Percentiles rank a stretch among this genome's conserved stretches.
These are phyloP conservation scores for Quercus gilva DNA, from an alignment of 306 rosid genomes.

Conservation along the genomic window DNA sequence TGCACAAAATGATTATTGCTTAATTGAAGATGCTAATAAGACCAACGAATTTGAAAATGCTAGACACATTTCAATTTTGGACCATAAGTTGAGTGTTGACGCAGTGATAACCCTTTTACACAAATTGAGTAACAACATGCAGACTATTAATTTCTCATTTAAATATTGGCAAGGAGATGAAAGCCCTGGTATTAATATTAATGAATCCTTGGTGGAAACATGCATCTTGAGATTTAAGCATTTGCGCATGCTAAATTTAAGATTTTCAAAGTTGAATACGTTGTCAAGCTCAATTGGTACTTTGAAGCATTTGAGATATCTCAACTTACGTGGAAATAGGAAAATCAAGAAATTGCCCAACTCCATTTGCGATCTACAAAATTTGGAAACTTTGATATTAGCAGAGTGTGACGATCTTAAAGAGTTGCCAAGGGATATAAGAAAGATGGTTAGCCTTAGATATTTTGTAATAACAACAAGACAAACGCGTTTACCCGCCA, in stretches of 20 bases:
- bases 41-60: not conserved
- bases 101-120: not conserved
- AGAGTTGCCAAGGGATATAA: constrained; percentile 23
- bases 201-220: not conserved
- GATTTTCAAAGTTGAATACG: constrained; percentile 2
- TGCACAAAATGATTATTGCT: constrained; percentile 5
- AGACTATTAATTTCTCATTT: no score
- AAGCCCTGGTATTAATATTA: no score
- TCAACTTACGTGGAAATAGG: not conserved
- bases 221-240: constrained; percentile 2
- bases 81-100: no score
- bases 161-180: no score
- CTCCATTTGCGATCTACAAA: constrained; percentile 31
- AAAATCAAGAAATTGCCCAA: constrained; percentile 14
- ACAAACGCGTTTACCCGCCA: not conserved
- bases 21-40: not conserved
- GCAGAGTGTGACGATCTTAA: constrained; percentile 4
- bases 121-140: no score
- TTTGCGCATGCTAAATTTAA: constrained; percentile 15
- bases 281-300: constrained; percentile 14
- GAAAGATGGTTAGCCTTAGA: constrained; percentile 22
- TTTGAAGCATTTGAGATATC: constrained; percentile 22
- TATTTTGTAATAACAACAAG: constrained; percentile 19
- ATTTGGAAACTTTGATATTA: constrained; percentile 21
- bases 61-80: no score